phyloP scores from a whole-genome alignment of 2,329 filamentous ascomycete genomes.

The Colletotrichum abscissum region DNA sequence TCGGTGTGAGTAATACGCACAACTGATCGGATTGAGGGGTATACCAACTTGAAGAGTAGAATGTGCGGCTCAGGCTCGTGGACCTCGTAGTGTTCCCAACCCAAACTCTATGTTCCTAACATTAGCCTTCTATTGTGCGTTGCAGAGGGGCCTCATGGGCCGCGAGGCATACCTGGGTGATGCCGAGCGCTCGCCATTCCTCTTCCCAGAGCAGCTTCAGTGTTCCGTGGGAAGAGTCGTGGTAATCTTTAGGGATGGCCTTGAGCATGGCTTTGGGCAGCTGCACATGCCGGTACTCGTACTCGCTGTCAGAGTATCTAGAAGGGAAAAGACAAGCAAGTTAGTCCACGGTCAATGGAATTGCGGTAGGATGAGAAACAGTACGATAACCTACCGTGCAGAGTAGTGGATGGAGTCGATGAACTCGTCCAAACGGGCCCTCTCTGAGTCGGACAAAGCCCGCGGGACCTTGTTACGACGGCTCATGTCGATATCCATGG shows the following conservation, averaged over 20 bases:
- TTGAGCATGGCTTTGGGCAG: slow-evolving; percentile 99
- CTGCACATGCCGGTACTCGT: slow-evolving; percentile 97
- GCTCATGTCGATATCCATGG: slow-evolving; percentile 77
- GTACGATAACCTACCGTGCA: slow-evolving; percentile 69
- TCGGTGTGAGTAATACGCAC: neutral
- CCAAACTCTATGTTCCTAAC: slow-evolving; percentile 78
- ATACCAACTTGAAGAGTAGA: slow-evolving; percentile 92
- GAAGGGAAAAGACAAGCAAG: neutral
- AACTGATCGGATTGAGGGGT: neutral
- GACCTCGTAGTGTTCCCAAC: slow-evolving; percentile 99
- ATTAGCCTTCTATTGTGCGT: slow-evolving; percentile 13
- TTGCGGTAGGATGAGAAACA: slow-evolving; percentile 2
- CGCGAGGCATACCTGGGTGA: slow-evolving; percentile 82
- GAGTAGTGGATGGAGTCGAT: slow-evolving; percentile 97
- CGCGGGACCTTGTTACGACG: slow-evolving; percentile 90
- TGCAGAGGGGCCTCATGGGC: neutral
- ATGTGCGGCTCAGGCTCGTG: slow-evolving; percentile 99
- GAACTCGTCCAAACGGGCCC: slow-evolving; percentile 87
- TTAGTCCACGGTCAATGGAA: slow-evolving; percentile 1
- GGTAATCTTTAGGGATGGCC: slow-evolving; percentile 93
- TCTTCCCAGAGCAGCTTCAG: slow-evolving; percentile 98
- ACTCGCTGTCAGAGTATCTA: slow-evolving; percentile 93
- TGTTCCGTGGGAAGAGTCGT: slow-evolving; percentile 88
- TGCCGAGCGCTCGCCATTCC: slow-evolving; percentile 96
- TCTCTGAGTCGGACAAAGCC: slow-evolving; percentile 82